phyloP scores from a whole-genome alignment of 371 early-diverging fungal genomes.

The Basidiobolus heterosporus region DNA sequence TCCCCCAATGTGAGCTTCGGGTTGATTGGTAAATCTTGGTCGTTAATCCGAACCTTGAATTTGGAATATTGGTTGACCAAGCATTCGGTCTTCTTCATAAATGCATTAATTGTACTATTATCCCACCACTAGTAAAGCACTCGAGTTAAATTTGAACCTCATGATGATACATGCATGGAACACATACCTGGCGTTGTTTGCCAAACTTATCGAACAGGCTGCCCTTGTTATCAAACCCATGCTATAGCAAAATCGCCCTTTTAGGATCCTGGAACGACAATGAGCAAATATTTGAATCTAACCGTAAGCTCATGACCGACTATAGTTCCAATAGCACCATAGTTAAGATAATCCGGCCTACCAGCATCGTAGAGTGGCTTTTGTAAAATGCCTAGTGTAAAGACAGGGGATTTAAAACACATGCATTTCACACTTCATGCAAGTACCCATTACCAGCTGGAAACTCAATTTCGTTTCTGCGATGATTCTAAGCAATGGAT shows the following conservation, averaged over 20 bases:
- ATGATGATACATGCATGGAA: too few species aligned
- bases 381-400: constrained; percentile 30
- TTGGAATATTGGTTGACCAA: constrained; percentile 38
- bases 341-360: constrained; percentile 30
- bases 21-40: constrained; percentile 26
- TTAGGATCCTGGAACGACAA: background rate
- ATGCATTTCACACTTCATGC: background rate
- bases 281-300: background rate
- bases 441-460: constrained; percentile 21
- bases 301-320: constrained; percentile 45
- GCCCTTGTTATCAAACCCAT: constrained; percentile 36
- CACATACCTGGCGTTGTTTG: constrained; percentile 14
- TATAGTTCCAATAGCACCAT: constrained; percentile 36
- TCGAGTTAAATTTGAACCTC: too few species aligned
- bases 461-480: constrained; percentile 34
- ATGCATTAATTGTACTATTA: constrained; percentile 20
- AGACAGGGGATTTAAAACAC: too few species aligned
- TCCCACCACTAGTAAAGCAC: constrained; percentile 58
- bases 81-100: constrained; percentile 31
- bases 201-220: constrained; percentile 29
- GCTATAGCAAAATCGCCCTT: constrained; percentile 12
- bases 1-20: constrained; percentile 43
- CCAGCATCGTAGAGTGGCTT: constrained; percentile 23
- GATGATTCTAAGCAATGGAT: constrained; percentile 15
- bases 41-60: constrained; percentile 22